phyloP scores from a whole-genome alignment of 768 basidiomycete species.

The Trametes cubensis region DNA sequence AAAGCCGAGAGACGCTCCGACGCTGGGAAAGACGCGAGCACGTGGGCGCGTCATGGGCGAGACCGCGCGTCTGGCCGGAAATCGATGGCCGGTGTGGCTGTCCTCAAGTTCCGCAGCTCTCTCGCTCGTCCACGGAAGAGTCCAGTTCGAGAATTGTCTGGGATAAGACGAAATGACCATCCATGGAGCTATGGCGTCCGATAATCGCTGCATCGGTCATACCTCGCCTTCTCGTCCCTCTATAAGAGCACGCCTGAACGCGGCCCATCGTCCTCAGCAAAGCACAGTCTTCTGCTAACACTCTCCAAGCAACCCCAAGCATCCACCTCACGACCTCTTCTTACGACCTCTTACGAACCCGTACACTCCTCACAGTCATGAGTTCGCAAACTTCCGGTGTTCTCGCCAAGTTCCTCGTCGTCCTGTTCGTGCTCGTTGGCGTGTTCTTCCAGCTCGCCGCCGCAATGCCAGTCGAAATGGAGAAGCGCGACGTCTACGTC shows the following conservation, averaged over 20 bases:
- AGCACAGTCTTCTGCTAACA: not conserved
- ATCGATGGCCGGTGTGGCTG: not conserved
- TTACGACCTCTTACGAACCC: conserved; percentile 9
- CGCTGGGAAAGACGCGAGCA: conserved; percentile 2
- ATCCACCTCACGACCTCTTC: not conserved
- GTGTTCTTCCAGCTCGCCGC: conserved; percentile 17
- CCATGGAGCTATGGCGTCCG: no score
- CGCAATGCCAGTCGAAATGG: conserved; percentile 10
- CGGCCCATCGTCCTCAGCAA: not conserved
- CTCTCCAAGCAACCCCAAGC: not conserved
- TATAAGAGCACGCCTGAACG: not conserved
- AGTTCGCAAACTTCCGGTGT: conserved; percentile 9
- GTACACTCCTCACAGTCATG: conserved; percentile 7
- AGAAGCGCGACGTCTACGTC: conserved; percentile 23
- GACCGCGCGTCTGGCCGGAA: not conserved
- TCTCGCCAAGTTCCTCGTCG: conserved; percentile 2
- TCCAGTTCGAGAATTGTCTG: not conserved
- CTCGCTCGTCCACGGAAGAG: not conserved
- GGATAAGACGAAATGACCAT: not conserved
- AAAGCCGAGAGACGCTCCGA: not conserved
- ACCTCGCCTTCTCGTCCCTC: no score
- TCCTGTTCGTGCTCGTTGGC: conserved; percentile 16
- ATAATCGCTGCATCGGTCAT: no score
- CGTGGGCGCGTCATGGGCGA: conserved; percentile 1
- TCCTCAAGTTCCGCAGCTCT: not conserved